Percentiles rank a stretch among this genome's conserved stretches.
These are phyloP conservation scores for Sugiyamaella novakii DNA, from an alignment of 1,139 yeast genomes.

Conservation along the genomic window DNA sequence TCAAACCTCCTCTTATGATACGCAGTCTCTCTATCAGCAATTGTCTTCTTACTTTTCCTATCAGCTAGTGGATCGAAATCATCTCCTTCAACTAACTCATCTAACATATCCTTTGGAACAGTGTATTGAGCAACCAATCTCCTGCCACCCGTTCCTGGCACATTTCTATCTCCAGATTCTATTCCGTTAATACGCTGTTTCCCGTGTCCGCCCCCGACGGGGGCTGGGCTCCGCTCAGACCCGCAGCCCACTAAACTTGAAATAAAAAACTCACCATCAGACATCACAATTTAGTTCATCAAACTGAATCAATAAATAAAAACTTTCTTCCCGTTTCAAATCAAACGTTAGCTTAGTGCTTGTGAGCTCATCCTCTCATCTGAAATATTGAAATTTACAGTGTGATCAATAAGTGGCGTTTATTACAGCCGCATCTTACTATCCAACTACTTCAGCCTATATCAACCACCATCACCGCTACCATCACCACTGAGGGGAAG, in stretches of 20 bases:
- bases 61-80: constrained; percentile 46
- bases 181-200: constrained; percentile 1
- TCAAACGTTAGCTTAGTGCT: background rate
- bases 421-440: constrained; percentile 8
- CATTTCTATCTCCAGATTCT: constrained; percentile 1
- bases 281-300: background rate
- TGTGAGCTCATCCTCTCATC: too few species aligned
- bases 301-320: background rate
- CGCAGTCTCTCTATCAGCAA: constrained; percentile 44
- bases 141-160: background rate
- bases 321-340: background rate
- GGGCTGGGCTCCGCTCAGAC: too few species aligned
- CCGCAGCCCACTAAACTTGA: too few species aligned
- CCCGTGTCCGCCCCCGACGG: background rate
- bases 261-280: constrained; percentile 12
- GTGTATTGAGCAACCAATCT: constrained; percentile 40
- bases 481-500: too few species aligned
- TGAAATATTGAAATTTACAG: background rate
- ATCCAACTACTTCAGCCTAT: too few species aligned
- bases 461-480: too few species aligned
- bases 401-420: background rate
- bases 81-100: constrained; percentile 39
- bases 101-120: constrained; percentile 37
- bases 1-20: constrained; percentile 49
- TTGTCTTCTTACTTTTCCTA: constrained; percentile 38